Conservation (phyloP, 2,329 filamentous ascomycete genomes). For the Furcasterigmium sp. region DNA sequence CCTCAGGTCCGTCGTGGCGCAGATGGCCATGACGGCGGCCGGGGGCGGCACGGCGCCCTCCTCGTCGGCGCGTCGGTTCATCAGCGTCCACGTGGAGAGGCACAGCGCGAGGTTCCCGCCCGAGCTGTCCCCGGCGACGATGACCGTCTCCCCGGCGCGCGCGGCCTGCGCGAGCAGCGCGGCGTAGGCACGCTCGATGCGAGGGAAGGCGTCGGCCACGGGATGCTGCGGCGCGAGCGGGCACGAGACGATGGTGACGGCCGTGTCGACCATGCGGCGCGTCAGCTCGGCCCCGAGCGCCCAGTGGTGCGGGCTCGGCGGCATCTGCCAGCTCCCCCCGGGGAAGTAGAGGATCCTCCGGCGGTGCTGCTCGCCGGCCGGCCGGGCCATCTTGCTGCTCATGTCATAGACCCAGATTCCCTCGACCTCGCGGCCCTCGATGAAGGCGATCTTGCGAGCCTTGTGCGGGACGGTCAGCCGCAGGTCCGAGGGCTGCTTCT, state of each 20-base stretch:
- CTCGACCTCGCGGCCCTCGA: conserved; percentile 8
- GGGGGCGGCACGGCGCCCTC: conserved; percentile 26
- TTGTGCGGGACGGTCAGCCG: background rate
- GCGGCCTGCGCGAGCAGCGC: conserved; percentile 31
- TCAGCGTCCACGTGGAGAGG: conserved; percentile 25
- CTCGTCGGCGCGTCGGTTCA: conserved; percentile 22
- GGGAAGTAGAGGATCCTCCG: conserved; percentile 45
- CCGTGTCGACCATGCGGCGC: conserved; percentile 29
- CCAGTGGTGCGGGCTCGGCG: conserved; percentile 47
- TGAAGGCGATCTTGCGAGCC: background rate
- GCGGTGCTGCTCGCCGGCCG: conserved; percentile 11
- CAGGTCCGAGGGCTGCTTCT: background rate
- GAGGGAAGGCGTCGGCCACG: conserved; percentile 40
- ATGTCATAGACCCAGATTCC: conserved; percentile 20
- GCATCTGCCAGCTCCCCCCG: conserved; percentile 51
- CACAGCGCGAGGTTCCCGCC: conserved; percentile 47
- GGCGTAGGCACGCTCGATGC: conserved; percentile 38
- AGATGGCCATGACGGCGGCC: conserved; percentile 28
- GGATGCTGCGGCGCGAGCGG: conserved; percentile 50
- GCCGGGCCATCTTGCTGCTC: background rate
- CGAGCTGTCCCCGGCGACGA: conserved; percentile 49
- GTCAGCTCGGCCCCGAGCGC: conserved; percentile 39
- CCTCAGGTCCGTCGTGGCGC: conserved; percentile 34
- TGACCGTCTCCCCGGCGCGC: conserved; percentile 31
- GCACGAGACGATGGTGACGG: conserved; percentile 42